phyloP scores from a whole-genome alignment of 2,329 filamentous ascomycete species.

The Aspergillus unguis region DNA sequence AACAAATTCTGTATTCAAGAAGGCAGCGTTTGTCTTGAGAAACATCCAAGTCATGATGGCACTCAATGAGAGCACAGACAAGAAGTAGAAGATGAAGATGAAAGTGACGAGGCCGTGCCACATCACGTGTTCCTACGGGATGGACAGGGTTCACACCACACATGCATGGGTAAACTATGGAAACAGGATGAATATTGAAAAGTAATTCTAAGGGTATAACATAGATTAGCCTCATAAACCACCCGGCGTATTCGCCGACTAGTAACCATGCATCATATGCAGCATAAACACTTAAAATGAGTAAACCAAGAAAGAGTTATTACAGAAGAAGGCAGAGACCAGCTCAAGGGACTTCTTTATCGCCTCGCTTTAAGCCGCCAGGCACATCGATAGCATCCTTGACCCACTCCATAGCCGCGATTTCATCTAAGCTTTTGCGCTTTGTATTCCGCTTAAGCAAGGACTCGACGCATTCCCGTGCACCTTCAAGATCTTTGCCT shows the following conservation, averaged over 20 bases:
- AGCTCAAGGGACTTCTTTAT: constrained; percentile 49
- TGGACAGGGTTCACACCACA: not conserved
- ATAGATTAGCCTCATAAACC: constrained; percentile 3
- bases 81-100: no score
- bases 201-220: constrained; percentile 13
- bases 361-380: constrained; percentile 52
- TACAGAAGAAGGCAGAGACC: constrained; percentile 18
- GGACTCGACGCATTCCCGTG: constrained; percentile 77
- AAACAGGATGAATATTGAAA: not conserved
- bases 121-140: no score
- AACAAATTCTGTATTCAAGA: no score
- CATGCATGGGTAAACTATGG: no score
- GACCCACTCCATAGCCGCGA: constrained; percentile 74
- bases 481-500: constrained; percentile 66
- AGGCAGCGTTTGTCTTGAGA: no score
- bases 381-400: constrained; percentile 67
- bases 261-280: constrained; percentile 5
- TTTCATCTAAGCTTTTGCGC: constrained; percentile 70
- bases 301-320: constrained; percentile 5
- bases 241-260: not conserved
- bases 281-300: constrained; percentile 7
- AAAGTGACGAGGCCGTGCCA: no score
- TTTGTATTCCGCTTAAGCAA: constrained; percentile 78
- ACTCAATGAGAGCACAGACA: no score
- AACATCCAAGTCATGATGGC: no score